Conservation (phyloP, 2,329 filamentous ascomycete species). For the Lasiodiplodia gonubiensis region DNA sequence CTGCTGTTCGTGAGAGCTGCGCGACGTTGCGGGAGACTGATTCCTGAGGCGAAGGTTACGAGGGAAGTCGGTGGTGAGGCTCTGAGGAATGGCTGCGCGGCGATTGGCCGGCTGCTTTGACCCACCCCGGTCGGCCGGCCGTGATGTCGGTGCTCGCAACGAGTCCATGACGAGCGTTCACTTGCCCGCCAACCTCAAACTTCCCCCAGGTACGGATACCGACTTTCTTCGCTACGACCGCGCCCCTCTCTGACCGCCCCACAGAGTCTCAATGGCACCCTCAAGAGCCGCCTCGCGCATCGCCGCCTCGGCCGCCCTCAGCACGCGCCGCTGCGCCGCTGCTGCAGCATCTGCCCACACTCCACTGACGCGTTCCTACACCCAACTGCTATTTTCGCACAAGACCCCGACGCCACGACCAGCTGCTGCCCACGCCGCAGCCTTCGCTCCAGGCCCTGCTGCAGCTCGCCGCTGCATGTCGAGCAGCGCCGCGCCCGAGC, state of each 20-base stretch:
- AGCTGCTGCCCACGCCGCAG: not conserved
- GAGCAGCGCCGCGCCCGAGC: constrained; percentile 34
- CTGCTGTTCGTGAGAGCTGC: not conserved
- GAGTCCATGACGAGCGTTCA: not conserved
- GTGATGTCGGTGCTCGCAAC: constrained; percentile 11
- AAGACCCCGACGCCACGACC: not conserved
- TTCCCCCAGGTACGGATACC: constrained; percentile 3
- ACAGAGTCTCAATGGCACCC: constrained; percentile 17
- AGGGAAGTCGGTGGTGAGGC: not conserved
- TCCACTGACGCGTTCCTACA: constrained; percentile 15
- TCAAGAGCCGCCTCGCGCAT: constrained; percentile 22
- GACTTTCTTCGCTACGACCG: not conserved
- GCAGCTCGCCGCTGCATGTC: constrained; percentile 7
- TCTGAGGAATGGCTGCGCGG: not conserved
- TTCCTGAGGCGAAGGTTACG: not conserved
- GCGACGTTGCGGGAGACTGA: not conserved
- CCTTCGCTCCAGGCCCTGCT: not conserved
- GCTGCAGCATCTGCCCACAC: not conserved
- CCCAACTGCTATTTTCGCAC: constrained; percentile 4
- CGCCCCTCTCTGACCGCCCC: not conserved
- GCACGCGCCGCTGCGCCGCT: constrained; percentile 16
- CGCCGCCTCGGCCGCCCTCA: constrained; percentile 5
- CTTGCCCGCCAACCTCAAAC: not conserved
- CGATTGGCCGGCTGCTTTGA: constrained; percentile 3
- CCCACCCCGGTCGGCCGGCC: constrained; percentile 9